phyloP scores from a whole-genome alignment of 2,329 filamentous ascomycete genomes.

The Pezicula neosporulosa region DNA sequence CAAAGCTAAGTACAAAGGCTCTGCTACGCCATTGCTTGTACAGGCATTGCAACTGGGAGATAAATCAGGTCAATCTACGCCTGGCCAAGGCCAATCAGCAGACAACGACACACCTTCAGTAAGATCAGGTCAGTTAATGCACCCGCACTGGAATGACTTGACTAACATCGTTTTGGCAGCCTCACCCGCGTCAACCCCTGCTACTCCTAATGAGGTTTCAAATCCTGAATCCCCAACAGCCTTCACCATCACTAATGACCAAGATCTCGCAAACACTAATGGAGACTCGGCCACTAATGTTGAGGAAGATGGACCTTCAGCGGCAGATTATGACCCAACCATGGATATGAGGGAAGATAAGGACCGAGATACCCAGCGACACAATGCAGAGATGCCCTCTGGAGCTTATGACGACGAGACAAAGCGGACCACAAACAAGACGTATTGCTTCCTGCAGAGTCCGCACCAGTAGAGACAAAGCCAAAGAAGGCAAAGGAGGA shows the following conservation, averaged over 20 bases:
- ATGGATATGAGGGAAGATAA: slow-evolving; percentile 85
- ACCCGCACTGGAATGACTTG: background rate
- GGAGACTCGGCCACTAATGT: slow-evolving; percentile 31
- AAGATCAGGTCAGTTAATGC: slow-evolving; percentile 32
- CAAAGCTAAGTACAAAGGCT: slow-evolving; percentile 72
- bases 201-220: slow-evolving; percentile 22
- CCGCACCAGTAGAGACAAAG: slow-evolving; percentile 30
- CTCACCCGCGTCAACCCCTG: slow-evolving; percentile 31
- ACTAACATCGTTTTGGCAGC: slow-evolving; percentile 17
- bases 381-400: slow-evolving; percentile 52
- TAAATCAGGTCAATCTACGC: slow-evolving; percentile 26
- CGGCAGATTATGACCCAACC: slow-evolving; percentile 88
- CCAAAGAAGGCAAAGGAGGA: slow-evolving; percentile 54
- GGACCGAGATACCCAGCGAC: slow-evolving; percentile 63
- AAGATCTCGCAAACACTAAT: slow-evolving; percentile 62
- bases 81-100: slow-evolving; percentile 13
- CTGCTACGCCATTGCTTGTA: slow-evolving; percentile 69
- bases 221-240: slow-evolving; percentile 33
- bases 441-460: slow-evolving; percentile 36
- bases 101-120: slow-evolving; percentile 19
- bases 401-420: slow-evolving; percentile 59
- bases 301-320: slow-evolving; percentile 76
- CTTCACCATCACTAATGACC: slow-evolving; percentile 63
- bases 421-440: slow-evolving; percentile 47
- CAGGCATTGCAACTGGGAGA: slow-evolving; percentile 45